Percentiles rank a stretch among this genome's conserved stretches.
These are phyloP conservation scores for Suillus weaverae DNA, from an alignment of 768 basidiomycete genomes.

Conservation along the genomic window DNA sequence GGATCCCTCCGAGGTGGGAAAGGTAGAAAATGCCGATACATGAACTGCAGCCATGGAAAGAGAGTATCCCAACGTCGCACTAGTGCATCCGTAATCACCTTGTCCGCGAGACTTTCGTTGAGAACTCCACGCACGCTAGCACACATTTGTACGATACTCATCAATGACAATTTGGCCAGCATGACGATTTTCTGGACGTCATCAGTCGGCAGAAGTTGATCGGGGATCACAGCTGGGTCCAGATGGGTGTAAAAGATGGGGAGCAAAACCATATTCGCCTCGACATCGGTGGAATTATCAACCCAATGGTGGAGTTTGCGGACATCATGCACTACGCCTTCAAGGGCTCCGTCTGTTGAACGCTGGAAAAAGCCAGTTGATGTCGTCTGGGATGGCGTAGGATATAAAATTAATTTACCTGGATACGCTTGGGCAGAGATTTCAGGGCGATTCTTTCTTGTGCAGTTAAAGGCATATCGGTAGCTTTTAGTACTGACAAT, in stretches of 20 bases:
- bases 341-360: background rate
- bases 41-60: constrained; percentile 6
- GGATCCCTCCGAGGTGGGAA: background rate
- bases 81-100: background rate
- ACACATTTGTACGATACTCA: background rate
- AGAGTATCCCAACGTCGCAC: background rate
- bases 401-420: background rate
- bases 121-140: background rate
- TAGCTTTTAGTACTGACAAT: background rate
- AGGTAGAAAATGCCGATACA: constrained; percentile 5
- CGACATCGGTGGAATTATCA: background rate
- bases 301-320: constrained; percentile 1
- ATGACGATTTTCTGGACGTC: background rate
- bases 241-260: constrained; percentile 8
- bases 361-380: constrained; percentile 1
- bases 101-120: background rate
- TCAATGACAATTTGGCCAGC: constrained; percentile 3
- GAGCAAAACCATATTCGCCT: constrained; percentile 1
- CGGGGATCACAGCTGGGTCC: constrained; percentile 3
- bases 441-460: constrained; percentile 4
- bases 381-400: background rate
- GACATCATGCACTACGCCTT: background rate
- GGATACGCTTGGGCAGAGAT: background rate
- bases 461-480: constrained; percentile 3
- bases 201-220: constrained; percentile 3